Evolutionary conservation across 1,284 basidiomycete genomes (phyloP), one percentile per base, ranked within the genome.

Genomic region (Irpex sp.): DNA sequence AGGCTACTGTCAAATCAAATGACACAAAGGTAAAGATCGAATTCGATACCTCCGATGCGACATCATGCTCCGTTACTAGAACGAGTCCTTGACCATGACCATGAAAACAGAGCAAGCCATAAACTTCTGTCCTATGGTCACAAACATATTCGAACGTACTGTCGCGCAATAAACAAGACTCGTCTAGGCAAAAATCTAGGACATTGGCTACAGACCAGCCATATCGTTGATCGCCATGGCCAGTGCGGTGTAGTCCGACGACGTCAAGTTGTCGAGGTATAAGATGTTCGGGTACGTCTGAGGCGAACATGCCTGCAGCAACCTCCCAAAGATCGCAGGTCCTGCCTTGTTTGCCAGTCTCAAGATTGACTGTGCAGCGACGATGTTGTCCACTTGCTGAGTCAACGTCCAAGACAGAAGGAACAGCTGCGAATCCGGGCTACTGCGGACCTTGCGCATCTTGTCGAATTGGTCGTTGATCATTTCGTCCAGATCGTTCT

Each of bases 361-460:
- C 11, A 48, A 31, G 2, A 57, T 57, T 15, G 21, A 47, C 48
- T 34, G 17, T 21, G n/a, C 61, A 15, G 26, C 57, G 9, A 57
- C 38, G n/a, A 62, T 44, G 37, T 58, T 37, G 57, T 44, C 44
- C 57, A 44, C 57, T 13, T 44, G 57, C 44, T 58, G 61, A 11
- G 59, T 60, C 21, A 60, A 36, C 21, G 61, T 62, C 61, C 61
- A 62, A 7, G 61, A 62, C 38, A 62, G 61, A 34, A 62, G 40
- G 37, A 62, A 62, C 36, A 52, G 15, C 54, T 36, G 34, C 19
- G 54, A 17, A 19, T 62, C 49, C 4, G 40, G 48, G 2, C 17
- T 57, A 13, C 55, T 13, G 15, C 61, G 38, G 3, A 58, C 40
- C n/a, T 58, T 15, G 21, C 19, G 19, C 52, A 62, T 34, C 49